Evolutionary conservation across 1,139 yeast genomes (phyloP).

Genomic region (Saccharomyces hybrid): DNA sequence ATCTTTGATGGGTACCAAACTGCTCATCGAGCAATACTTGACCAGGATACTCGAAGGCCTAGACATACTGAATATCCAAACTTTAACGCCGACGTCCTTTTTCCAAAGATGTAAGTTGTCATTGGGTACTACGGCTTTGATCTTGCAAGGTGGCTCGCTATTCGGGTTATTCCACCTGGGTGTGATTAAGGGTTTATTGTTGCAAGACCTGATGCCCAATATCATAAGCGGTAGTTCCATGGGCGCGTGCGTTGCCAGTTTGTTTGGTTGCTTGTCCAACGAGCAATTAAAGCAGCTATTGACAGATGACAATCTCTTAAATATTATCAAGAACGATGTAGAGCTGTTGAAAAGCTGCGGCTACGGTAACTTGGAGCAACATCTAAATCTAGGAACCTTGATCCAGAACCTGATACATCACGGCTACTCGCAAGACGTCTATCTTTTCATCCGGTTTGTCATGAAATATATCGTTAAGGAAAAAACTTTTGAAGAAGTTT

Average conservation of each 20-base stretch:
- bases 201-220: slow-evolving; percentile 68
- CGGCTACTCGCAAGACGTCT: slow-evolving; percentile 80
- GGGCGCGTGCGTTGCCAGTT: slow-evolving; percentile 86
- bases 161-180: slow-evolving; percentile 93
- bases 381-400: slow-evolving; percentile 56
- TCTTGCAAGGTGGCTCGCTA: slow-evolving; percentile 87
- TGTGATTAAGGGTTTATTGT: slow-evolving; percentile 71
- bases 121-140: slow-evolving; percentile 81
- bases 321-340: slow-evolving; percentile 33
- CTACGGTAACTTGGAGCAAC: slow-evolving; percentile 51
- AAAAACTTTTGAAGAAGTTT: slow-evolving; percentile 89
- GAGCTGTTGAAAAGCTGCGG: slow-evolving; percentile 41
- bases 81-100: slow-evolving; percentile 61
- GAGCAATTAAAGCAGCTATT: slow-evolving; percentile 30
- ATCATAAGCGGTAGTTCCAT: slow-evolving; percentile 91
- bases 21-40: slow-evolving; percentile 78
- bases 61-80: slow-evolving; percentile 38
- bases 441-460: slow-evolving; percentile 71
- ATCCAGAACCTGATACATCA: slow-evolving; percentile 61
- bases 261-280: slow-evolving; percentile 60
- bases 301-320: slow-evolving; percentile 32
- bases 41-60: slow-evolving; percentile 67
- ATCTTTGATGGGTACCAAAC: slow-evolving; percentile 81
- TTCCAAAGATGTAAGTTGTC: slow-evolving; percentile 88
- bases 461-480: slow-evolving; percentile 64